A percentile compares a stretch with the other conserved stretches of the same genome.
These are phyloP conservation scores for Thielaviopsis euricoi DNA, from an alignment of 2,329 filamentous ascomycete species.

Conservation along the genomic window DNA sequence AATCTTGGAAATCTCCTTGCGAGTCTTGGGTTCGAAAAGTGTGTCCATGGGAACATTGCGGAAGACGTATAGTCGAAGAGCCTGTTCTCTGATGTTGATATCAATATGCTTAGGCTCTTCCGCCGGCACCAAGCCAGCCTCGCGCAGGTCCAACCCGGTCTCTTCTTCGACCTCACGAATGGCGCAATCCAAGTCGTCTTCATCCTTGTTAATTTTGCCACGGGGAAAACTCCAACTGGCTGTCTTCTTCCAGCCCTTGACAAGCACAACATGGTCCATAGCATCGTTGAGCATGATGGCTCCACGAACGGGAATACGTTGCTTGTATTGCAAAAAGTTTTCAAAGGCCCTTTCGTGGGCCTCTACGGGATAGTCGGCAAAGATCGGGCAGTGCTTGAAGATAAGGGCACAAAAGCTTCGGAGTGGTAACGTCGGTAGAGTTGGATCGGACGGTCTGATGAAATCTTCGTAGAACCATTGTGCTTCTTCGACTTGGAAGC, in stretches of 20 bases:
- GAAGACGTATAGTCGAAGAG: slow-evolving; percentile 85
- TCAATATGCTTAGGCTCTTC: slow-evolving; percentile 68
- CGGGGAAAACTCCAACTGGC: slow-evolving; percentile 93
- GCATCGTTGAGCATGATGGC: slow-evolving; percentile 81
- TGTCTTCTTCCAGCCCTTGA: slow-evolving; percentile 96
- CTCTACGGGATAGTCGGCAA: slow-evolving; percentile 63
- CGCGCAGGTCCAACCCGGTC: slow-evolving; percentile 70
- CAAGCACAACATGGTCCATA: slow-evolving; percentile 89
- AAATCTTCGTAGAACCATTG: slow-evolving; percentile 99
- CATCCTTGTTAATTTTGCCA: slow-evolving; percentile 96
- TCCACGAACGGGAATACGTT: slow-evolving; percentile 78
- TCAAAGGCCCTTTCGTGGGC: slow-evolving; percentile 73
- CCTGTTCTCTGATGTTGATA: slow-evolving; percentile 79
- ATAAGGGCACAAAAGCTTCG: slow-evolving; percentile 77
- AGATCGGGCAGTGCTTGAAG: slow-evolving; percentile 83
- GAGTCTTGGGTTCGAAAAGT: slow-evolving; percentile 71
- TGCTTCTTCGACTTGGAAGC: slow-evolving; percentile 96
- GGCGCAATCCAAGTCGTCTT: slow-evolving; percentile 85
- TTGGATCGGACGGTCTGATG: slow-evolving; percentile 74
- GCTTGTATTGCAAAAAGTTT: slow-evolving; percentile 89
- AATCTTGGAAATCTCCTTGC: slow-evolving; percentile 96
- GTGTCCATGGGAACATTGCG: slow-evolving; percentile 76
- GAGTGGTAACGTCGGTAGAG: slow-evolving; percentile 69
- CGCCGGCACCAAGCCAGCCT: slow-evolving; percentile 58
- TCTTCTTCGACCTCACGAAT: slow-evolving; percentile 92